Conservation (phyloP, 164 flowering plant genomes). For the Kingdonia uniflora region DNA sequence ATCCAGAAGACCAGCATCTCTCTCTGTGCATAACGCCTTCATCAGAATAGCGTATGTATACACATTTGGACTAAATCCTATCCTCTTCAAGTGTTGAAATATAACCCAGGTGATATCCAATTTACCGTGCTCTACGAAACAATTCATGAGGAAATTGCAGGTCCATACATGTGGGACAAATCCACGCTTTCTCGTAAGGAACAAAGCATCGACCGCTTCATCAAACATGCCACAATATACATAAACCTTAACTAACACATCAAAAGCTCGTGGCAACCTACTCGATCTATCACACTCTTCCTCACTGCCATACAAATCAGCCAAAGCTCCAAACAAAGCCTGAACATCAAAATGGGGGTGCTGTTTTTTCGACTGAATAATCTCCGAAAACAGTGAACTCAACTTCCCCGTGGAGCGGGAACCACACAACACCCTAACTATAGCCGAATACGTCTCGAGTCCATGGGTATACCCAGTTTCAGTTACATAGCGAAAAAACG, state of each 20-base stretch:
- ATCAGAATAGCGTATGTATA: constrained; percentile 49
- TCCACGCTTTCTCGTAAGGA: constrained; percentile 22
- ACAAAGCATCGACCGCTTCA: constrained; percentile 44
- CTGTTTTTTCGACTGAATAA: constrained; percentile 24
- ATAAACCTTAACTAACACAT: constrained; percentile 50
- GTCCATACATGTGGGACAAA: constrained; percentile 32
- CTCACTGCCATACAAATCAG: constrained; percentile 14
- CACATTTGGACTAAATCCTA: constrained; percentile 47
- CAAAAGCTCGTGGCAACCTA: constrained; percentile 21
- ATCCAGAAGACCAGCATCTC: constrained; percentile 19
- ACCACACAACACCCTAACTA: constrained; percentile 37
- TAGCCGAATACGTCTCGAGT: constrained; percentile 29
- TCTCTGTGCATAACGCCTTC: constrained; percentile 44
- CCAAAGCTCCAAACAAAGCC: constrained; percentile 34
- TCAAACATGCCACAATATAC: constrained; percentile 39
- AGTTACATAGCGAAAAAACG: constrained; percentile 33
- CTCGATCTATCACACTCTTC: constrained; percentile 5
- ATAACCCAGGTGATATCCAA: constrained; percentile 29
- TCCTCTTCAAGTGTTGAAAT: constrained; percentile 35
- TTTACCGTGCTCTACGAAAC: constrained; percentile 36
- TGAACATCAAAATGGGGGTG: constrained; percentile 23
- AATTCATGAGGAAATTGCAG: constrained; percentile 54
- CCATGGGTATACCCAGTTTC: constrained; percentile 36
- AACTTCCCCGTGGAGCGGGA: constrained; percentile 33
- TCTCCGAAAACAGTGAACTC: constrained; percentile 36